Conservation (phyloP, 805 yeast genomes). For the Saturnispora ahearnii region DNA sequence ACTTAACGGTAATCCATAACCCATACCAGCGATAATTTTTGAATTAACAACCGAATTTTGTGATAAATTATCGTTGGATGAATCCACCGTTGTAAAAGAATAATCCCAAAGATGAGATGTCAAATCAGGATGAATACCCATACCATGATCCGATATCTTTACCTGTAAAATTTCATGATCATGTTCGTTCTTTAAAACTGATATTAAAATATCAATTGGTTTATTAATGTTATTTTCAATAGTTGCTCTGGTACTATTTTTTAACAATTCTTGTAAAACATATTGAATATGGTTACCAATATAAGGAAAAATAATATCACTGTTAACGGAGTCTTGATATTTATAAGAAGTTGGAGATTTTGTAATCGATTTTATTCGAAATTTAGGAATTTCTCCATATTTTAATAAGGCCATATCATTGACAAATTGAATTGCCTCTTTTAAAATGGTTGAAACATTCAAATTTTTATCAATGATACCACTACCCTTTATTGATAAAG, state of each 20-base stretch:
- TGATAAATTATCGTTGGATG: constrained; percentile 10
- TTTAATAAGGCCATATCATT: constrained; percentile 76
- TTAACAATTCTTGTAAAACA: constrained; percentile 74
- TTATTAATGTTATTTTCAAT: constrained; percentile 52
- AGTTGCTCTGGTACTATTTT: constrained; percentile 82
- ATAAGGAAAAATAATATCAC: constrained; percentile 56
- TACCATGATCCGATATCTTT: constrained; percentile 78
- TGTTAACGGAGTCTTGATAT: constrained; percentile 17
- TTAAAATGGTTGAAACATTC: constrained; percentile 54
- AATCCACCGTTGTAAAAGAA: constrained; percentile 67
- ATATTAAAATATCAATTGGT: constrained; percentile 42
- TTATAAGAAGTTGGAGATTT: constrained; percentile 25
- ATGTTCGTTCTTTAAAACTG: constrained; percentile 23
- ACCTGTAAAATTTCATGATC: constrained; percentile 42
- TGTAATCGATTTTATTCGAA: constrained; percentile 39
- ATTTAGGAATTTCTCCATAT: constrained; percentile 64
- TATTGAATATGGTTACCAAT: constrained; percentile 85
- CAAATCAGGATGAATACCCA: constrained; percentile 68
- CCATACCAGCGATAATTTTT: constrained; percentile 83
- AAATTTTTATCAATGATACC: constrained; percentile 64
- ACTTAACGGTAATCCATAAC: constrained; percentile 87
- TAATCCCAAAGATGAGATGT: constrained; percentile 71
- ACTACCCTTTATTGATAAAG: constrained; percentile 37
- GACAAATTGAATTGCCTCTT: constrained; percentile 61
- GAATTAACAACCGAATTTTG: constrained; percentile 36